Evolutionary conservation across 2,329 filamentous ascomycete species (phyloP), one percentile per base, ranked within the genome.

Genomic region (Ophiostoma pallidulum): DNA sequence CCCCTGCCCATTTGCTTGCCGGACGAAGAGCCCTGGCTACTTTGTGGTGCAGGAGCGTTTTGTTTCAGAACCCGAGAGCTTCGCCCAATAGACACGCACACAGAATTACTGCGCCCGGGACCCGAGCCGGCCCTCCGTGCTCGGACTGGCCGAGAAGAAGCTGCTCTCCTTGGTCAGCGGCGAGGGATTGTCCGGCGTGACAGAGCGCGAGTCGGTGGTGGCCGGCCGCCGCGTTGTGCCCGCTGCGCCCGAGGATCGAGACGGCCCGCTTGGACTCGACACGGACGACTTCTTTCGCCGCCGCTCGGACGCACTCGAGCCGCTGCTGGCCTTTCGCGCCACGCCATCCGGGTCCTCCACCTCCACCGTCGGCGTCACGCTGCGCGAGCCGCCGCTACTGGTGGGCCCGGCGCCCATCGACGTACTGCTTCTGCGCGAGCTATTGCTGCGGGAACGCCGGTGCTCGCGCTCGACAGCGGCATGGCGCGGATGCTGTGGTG

Each of bases 101-200:
- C 2, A 8, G 13, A 8, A 37, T 37, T 8, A 39, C 37, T 29
- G 24, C 14, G 38, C 28, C 18, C 35, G 20, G 13, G 36, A 16
- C 7, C 40, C 22, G 14, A 31, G 45, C 40, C 35, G 22, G 13
- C 43, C 32, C 22, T 46, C 45, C 35, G 38, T 20, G 8, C 19
- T 20, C 31, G 32, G 5, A 8, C 24, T 26, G 6, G 26, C 37
- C 14, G 20, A 36, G 5, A 32, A 37, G n/a, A 64, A 53, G 41
- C 63, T 73, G 51, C 67, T 73, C 54, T 74, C 73, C 44, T 64
- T 66, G 7, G 72, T 70, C 50, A 79, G 58, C 3, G 74, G 75
- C 3, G 75, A 78, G 4, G 74, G 65, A 16, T 67, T 66, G 36
- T 79, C 75, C 1, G 75, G 75, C 3, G 75, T 77, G 3, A 73